Evolutionary conservation across 306 rosid genomes (phyloP), one percentile per base, ranked within the genome.

Genomic region (Mucuna pruriens): DNA sequence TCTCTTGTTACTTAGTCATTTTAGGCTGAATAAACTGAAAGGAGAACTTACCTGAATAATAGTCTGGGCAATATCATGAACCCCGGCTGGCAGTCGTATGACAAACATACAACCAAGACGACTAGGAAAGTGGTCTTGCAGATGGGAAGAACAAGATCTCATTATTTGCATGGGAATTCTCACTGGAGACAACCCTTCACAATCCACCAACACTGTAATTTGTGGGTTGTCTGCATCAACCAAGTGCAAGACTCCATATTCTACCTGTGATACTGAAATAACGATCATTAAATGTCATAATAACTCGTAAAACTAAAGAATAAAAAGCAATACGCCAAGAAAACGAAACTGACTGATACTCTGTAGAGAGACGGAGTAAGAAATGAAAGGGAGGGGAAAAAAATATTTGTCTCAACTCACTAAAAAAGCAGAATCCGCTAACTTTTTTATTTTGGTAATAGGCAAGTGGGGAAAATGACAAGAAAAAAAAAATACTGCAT

Each of bases 111-210:
- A 91, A 63, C 97, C 93, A 82, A 94, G 98, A 66, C 90, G 92
- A 76, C 90, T 86, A 16, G 98, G 98, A 80, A 91, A 91, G 91
- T 94, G 92, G 84, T 90, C 97, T 90, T 87, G 94, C 84, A 94
- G 81, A 80, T 87, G 85, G 75, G 93, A 74, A 78, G 93, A 90
- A 84, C 97, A 94, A 33, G 87, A 87, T 88, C 91, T 87, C 87
- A 91, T 17, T 85, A 94, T 83, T 80, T 94, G 94, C 97, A 91
- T 90, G 70, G 98, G 98, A 85, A 91, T 62, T 86, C 46, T 89
- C 81, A 78, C 82, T 4, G 94, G 90, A 84, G 98, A 83, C 67
- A 94, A 82, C 68, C 98, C 97, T 73, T 90, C 93, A 70, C 97
- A 94, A 69, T 94, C 98, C 85, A 94, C 91, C 74, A 94, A 76